Evolutionary conservation across 495 filamentous ascomycete genomes (phyloP).

Genomic region (Wilcoxina mikolae): DNA sequence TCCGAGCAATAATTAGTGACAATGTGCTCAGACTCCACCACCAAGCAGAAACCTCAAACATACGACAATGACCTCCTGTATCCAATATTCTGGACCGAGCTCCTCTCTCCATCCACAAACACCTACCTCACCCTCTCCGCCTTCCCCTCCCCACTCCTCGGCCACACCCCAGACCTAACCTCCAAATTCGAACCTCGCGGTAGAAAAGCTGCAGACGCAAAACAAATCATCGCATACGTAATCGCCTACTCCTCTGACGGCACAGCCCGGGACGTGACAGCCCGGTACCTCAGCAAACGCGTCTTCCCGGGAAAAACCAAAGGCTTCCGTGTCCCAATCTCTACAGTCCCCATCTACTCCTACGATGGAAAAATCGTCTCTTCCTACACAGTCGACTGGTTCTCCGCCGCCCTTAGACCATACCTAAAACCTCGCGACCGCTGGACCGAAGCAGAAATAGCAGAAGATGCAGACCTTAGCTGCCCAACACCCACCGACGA

Average conservation of each 20-base stretch:
- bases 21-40: too few relatives aligned
- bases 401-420: slow-evolving; percentile 55
- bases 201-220: slow-evolving; percentile 61
- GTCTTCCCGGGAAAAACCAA: slow-evolving; percentile 84
- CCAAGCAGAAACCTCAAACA: background rate
- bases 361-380: slow-evolving; percentile 52
- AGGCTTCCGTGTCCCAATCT: slow-evolving; percentile 57
- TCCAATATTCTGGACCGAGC: slow-evolving; percentile 89
- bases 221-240: slow-evolving; percentile 86
- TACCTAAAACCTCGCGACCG: slow-evolving; percentile 35
- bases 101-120: slow-evolving; percentile 62
- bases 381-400: slow-evolving; percentile 72
- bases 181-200: slow-evolving; percentile 70
- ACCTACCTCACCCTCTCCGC: slow-evolving; percentile 60
- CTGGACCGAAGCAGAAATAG: slow-evolving; percentile 43
- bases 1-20: slow-evolving; percentile 4
- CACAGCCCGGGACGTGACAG: slow-evolving; percentile 88
- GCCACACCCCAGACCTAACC: slow-evolving; percentile 47
- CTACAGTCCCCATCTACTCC: slow-evolving; percentile 67
- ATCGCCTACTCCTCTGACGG: slow-evolving; percentile 72
- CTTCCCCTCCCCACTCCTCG: background rate
- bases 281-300: slow-evolving; percentile 73
- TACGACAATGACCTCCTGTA: slow-evolving; percentile 60
- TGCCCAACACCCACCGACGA: slow-evolving; percentile 38
- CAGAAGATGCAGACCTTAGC: slow-evolving; percentile 45